Evolutionary conservation across 306 rosid species (phyloP).

Genomic region (Quercus gilva): DNA sequence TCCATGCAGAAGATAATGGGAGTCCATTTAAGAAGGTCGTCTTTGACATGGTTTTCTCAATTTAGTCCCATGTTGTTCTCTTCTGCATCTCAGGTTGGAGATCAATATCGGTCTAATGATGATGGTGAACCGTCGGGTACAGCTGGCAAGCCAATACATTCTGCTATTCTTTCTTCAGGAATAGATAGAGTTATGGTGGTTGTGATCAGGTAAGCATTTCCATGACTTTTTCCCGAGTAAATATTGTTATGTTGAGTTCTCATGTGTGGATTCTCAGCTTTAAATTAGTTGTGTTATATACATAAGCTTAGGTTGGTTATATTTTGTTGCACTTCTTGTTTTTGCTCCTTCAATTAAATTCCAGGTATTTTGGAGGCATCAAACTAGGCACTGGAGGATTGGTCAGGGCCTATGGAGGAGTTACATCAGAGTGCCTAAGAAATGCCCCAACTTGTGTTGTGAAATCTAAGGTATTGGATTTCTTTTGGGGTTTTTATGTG

Average conservation of each 20-base stretch:
- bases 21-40: not conserved
- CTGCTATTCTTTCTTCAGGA: conserved; percentile 85
- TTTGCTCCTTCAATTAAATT: conserved; percentile 6
- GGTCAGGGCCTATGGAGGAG: conserved; percentile 96
- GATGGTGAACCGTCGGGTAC: conserved; percentile 96
- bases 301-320: not conserved
- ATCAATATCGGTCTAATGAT: conserved; percentile 88
- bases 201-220: conserved; percentile 66
- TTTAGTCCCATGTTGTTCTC: not conserved
- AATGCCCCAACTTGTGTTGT: conserved; percentile 73
- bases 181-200: conserved; percentile 96
- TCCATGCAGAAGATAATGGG: not conserved
- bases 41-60: not conserved
- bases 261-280: not conserved
- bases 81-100: conserved; percentile 63
- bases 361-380: conserved; percentile 87
- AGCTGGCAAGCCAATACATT: conserved; percentile 86
- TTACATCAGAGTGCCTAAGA: conserved; percentile 84
- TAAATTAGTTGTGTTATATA: not conserved
- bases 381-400: conserved; percentile 90
- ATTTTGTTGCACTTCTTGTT: not conserved
- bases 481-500: conserved; percentile 14
- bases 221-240: not conserved
- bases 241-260: not conserved
- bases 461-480: conserved; percentile 65